Evolutionary conservation across 306 rosid genomes (phyloP), one percentile per base, ranked within the genome.

Genomic region (Quercus cerris): DNA sequence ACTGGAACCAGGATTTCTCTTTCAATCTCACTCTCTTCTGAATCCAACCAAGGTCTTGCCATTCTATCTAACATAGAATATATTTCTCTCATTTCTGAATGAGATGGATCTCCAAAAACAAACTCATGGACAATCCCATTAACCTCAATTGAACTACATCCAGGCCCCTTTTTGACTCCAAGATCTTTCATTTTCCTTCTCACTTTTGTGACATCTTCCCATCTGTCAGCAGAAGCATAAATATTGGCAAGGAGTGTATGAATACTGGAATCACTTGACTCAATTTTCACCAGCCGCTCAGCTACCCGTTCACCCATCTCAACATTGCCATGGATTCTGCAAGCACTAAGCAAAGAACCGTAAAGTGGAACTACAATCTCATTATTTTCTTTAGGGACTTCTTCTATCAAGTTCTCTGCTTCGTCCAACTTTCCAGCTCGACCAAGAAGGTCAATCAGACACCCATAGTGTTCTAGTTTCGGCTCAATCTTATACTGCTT

Each of bases 141-240:
- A 20, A 77, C 75, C 77, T 85, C 88, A n/a, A 82, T 80, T 23
- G 73, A 82, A 66, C 87, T 85, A 79, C 88, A 77, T 35, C 87
- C 88, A 0, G 85, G 86, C 70, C 22, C 49, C 78, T 87, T 87
- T 56, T 67, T 79, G 4, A 79, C 82, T 28, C 87, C 80, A 27
- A 76, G 56, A 63, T 77, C 78, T 61, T 78, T 82, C 90, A 84
- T 87, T 75, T 70, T 82, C 73, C 73, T 82, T 78, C 86, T 87
- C 88, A 81, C 84, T 64, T 71, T 64, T 74, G 73, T 87, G 25
- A 68, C 84, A 54, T 87, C 88, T 79, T 84, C 78, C 90, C 86
- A 87, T 56, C 86, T 66, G 14, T 81, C 51, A 0, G 71, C 86
- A 23, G 56, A 77, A 57, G 88, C 86, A 15, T 84, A 82, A 46